Conservation (phyloP, 2,329 filamentous ascomycete species). For the Nemania serpens region DNA sequence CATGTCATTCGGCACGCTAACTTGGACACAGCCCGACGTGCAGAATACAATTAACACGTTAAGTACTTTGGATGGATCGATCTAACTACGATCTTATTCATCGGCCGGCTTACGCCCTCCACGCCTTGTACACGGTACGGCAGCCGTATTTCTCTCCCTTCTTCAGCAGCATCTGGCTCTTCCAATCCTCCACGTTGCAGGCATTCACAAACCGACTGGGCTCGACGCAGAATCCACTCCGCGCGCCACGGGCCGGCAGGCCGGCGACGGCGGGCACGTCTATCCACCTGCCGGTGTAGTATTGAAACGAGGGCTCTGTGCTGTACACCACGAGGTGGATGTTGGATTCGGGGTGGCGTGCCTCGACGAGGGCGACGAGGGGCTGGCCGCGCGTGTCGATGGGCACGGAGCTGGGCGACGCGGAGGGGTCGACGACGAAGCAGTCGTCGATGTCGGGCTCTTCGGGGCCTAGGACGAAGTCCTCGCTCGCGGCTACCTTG, state of each 20-base stretch:
- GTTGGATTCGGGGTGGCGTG: conserved; percentile 73
- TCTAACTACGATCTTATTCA: neutral
- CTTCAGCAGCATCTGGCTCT: conserved; percentile 76
- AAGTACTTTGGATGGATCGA: neutral
- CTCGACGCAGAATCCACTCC: conserved; percentile 89
- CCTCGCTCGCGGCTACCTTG: conserved; percentile 65
- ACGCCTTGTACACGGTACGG: conserved; percentile 81
- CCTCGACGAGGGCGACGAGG: conserved; percentile 69
- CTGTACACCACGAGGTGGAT: conserved; percentile 86
- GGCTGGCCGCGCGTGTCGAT: conserved; percentile 68
- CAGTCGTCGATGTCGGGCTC: conserved; percentile 87
- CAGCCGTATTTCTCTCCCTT: conserved; percentile 84
- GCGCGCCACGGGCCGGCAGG: conserved; percentile 65
- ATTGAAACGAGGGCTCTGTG: conserved; percentile 96
- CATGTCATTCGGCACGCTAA: neutral
- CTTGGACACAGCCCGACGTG: neutral
- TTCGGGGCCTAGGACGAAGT: conserved; percentile 72
- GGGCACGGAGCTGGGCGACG: conserved; percentile 61
- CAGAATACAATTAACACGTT: neutral
- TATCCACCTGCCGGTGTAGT: conserved; percentile 89
- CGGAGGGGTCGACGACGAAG: conserved; percentile 70
- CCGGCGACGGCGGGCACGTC: conserved; percentile 71
- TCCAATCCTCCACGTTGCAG: conserved; percentile 80
- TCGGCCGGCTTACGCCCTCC: conserved; percentile 64
- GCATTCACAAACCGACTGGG: conserved; percentile 91